Conservation (phyloP, 495 filamentous ascomycete genomes). For the Tuber aestivum region DNA sequence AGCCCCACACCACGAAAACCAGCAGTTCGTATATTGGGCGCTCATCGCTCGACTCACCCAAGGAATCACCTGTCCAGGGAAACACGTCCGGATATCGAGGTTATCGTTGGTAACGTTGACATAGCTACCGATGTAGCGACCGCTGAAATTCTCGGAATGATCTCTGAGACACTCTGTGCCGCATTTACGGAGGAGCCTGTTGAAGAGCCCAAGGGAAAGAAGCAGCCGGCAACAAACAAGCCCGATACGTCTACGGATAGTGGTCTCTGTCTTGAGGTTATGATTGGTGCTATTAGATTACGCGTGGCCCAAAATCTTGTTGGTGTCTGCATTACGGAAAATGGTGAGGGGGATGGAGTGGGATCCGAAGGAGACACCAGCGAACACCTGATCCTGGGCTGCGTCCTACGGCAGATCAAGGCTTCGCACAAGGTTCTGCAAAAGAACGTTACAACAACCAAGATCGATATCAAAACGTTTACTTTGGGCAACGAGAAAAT, state of each 20-base stretch:
- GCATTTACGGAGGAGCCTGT: constrained; percentile 43
- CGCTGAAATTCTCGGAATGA: constrained; percentile 59
- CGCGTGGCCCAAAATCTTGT: constrained; percentile 51
- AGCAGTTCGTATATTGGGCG: constrained; percentile 29
- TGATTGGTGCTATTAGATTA: constrained; percentile 39
- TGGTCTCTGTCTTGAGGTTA: constrained; percentile 29
- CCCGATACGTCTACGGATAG: constrained; percentile 30
- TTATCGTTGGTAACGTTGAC: constrained; percentile 54
- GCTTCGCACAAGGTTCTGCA: constrained; percentile 42
- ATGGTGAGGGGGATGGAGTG: constrained; percentile 12
- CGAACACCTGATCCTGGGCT: constrained; percentile 46
- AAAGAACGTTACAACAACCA: constrained; percentile 44
- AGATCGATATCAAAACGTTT: constrained; percentile 58
- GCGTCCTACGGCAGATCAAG: constrained; percentile 47
- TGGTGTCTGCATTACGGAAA: constrained; percentile 41
- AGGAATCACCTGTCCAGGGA: neutral
- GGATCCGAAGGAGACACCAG: constrained; percentile 46
- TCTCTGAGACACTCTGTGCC: constrained; percentile 52
- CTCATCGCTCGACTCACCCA: constrained; percentile 1
- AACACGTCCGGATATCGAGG: constrained; percentile 45
- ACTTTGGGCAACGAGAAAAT: constrained; percentile 66
- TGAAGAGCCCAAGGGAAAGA: constrained; percentile 26
- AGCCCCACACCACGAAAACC: constrained; percentile 8
- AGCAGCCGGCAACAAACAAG: constrained; percentile 18
- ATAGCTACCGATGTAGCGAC: constrained; percentile 63